Base-by-base conservation (phyloP, 1,284 basidiomycete species). In the Cerioporus squamosus region DNA sequence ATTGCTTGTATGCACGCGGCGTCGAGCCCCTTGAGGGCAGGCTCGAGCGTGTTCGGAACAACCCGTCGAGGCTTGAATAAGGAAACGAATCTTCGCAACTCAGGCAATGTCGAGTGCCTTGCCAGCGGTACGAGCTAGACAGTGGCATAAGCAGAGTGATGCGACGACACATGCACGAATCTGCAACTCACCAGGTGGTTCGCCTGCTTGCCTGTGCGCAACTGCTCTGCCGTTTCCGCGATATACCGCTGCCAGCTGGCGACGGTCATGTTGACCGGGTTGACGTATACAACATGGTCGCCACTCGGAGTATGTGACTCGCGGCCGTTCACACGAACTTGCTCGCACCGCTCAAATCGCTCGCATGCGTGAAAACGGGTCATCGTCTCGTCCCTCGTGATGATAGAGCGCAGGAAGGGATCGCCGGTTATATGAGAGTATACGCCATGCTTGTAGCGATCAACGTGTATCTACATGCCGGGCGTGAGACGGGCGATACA, bases 331-430 rank as follows among this genome's bases (percentile, higher is more conserved):
- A 84, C 79, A 18, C 79, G 79, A 26, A 91, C 84, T 55, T 83
- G 79, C 3, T 81, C 73, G 68, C 95, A 97, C 15, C 90, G 84
- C 68, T 87, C 79, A 53, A 87, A 88, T 0, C 92, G 83, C 68
- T 97, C 95, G 67, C 95, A 98, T 0, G 95, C 94, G 68, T 98
- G 95, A 68, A 97, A 97, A 0, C 94, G 85, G 0, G 91, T 91
- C 1, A 75, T 72, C 0, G 72, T 67, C 6, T 79, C 71, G 31
- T 94, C 86, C 4, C 72, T 72, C 0, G 93, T 95, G 17, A 88
- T 80, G 56, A 94, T 83, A 0, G 75, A 69, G 6, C 78, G 76
- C 15, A 96, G 78, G 63, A 86, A 86, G 0, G 87, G 87, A 61
- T 95, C 71, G 29, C 63, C 87, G 1, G 77, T 77, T 2, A 85